These are phyloP conservation scores for Suaeda aralocaspica DNA, from an alignment of 148 eudicot species.

Conservation along the genomic window DNA sequence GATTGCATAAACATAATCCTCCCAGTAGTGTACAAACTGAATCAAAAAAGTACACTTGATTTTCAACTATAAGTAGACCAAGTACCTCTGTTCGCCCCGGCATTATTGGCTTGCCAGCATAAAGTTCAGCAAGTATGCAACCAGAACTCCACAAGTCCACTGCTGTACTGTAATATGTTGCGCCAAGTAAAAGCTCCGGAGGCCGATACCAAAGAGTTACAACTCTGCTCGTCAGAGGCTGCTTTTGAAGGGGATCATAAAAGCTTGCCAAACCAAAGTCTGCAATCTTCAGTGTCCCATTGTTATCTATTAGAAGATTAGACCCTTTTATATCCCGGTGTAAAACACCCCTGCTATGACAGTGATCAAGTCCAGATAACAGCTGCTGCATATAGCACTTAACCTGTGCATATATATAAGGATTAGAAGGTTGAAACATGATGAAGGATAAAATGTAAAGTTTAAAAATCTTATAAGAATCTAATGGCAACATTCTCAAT, in stretches of 20 bases:
- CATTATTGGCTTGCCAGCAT: slow-evolving; percentile 86
- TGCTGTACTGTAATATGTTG: slow-evolving; percentile 63
- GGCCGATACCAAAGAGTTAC: slow-evolving; percentile 94
- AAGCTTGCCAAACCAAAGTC: slow-evolving; percentile 86
- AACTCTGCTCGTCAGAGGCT: slow-evolving; percentile 75
- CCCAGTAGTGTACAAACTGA: too few relatives aligned
- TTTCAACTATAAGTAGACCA: background rate
- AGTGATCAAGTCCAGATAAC: slow-evolving; percentile 72
- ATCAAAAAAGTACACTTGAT: too few relatives aligned
- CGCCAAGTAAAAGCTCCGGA: slow-evolving; percentile 86
- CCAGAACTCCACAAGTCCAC: slow-evolving; percentile 92
- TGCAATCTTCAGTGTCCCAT: slow-evolving; percentile 76
- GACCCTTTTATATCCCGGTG: slow-evolving; percentile 88
- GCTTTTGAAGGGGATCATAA: slow-evolving; percentile 55
- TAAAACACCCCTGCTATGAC: slow-evolving; percentile 67
- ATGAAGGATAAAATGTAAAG: background rate
- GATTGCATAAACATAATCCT: too few relatives aligned
- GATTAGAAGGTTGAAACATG: slow-evolving; percentile 8
- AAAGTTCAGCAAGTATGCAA: slow-evolving; percentile 81
- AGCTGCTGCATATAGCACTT: slow-evolving; percentile 87
- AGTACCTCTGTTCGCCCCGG: slow-evolving; percentile 88
- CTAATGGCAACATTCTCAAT: background rate
- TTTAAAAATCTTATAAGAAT: background rate
- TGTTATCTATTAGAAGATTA: slow-evolving; percentile 73
- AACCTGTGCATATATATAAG: slow-evolving; percentile 42